Base-by-base conservation (phyloP, 139 green algal species). In the Tetradesmus lagerheimii region DNA sequence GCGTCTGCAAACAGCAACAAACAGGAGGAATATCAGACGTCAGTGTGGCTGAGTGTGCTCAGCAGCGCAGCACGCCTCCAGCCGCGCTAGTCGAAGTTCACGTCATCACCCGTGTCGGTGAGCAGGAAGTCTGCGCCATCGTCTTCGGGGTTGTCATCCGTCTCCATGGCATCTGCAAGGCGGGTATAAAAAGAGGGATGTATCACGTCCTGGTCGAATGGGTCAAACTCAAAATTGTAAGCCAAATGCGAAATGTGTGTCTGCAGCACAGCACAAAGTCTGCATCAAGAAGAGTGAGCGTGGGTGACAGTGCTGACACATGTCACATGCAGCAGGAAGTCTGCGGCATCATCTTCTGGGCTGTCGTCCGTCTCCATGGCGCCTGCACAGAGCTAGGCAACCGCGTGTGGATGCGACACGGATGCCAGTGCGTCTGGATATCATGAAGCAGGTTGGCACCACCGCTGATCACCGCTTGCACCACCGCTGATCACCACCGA, bases 41-140 rank as follows among this genome's bases (percentile, higher is more conserved):
- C n/a, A n/a, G n/a, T n/a, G n/a, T n/a, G n/a, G n/a, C n/a, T n/a
- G n/a, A n/a, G n/a, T n/a, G n/a, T n/a, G n/a, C 85, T 95, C 88
- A 99, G 92, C 92, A 99, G 93, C 93, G 97, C 96, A 6, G 97
- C 97, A 34, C 98, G 94, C 88, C 89, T 99, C 97, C 74, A 99
- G 89, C 39, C 97, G 94, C 12, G 96, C 98, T n/a, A 99, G 91
- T 80, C 98, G 93, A 81, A 99, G 94, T 99, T 98, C 1, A 99
- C 82, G 89, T 99, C 98, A 4, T 95, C 92, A 3, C 93, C 95
- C 62, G 94, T 89, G 91, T 99, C 97, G 27, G 92, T 93, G 3
- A 99, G 93, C 89, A 98, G 85, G 89, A 98, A 99, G 89, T 97
- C 93, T 3, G 85, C 87, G 0, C 93, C 94, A 35, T 93, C 93